Evolutionary conservation across 805 yeast species (phyloP).

Genomic region (Starmerella bombicola): DNA sequence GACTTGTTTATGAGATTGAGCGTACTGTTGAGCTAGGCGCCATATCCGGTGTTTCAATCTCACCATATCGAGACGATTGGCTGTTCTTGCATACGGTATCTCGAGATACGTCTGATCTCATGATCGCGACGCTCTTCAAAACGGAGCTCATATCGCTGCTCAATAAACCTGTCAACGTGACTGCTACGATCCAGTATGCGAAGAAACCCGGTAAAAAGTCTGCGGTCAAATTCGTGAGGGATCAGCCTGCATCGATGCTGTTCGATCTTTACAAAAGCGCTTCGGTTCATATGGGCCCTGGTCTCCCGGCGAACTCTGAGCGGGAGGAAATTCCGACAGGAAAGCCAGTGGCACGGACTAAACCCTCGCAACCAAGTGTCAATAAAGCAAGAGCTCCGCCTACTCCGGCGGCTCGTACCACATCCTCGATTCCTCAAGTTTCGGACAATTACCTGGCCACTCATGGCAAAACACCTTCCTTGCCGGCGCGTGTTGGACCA

Average conservation of each 20-base stretch:
- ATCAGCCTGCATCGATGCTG: constrained; percentile 47
- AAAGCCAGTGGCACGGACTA: constrained; percentile 16
- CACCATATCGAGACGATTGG: constrained; percentile 87
- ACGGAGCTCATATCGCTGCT: constrained; percentile 62
- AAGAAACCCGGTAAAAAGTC: constrained; percentile 81
- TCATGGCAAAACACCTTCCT: constrained; percentile 20
- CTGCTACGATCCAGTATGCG: constrained; percentile 63
- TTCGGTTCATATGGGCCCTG: constrained; percentile 61
- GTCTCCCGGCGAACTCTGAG: constrained; percentile 59
- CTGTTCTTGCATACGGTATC: constrained; percentile 51
- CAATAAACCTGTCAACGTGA: constrained; percentile 42
- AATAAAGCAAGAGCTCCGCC: not conserved
- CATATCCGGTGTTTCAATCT: constrained; percentile 53
- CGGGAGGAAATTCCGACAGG: constrained; percentile 62
- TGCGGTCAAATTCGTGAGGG: constrained; percentile 53
- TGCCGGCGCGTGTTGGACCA: constrained; percentile 19
- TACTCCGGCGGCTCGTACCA: constrained; percentile 2
- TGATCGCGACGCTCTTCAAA: constrained; percentile 70
- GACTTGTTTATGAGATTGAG: constrained; percentile 50
- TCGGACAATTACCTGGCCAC: constrained; percentile 20
- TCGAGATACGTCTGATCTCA: constrained; percentile 53
- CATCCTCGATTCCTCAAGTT: constrained; percentile 15
- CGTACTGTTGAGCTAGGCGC: constrained; percentile 45
- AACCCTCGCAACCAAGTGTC: constrained; percentile 14
- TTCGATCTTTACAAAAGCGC: constrained; percentile 81